A percentile compares a stretch with the other conserved stretches of the same genome.
These are phyloP conservation scores for Tardiomyces blankii DNA, from an alignment of 1,139 yeast genomes.

Conservation along the genomic window DNA sequence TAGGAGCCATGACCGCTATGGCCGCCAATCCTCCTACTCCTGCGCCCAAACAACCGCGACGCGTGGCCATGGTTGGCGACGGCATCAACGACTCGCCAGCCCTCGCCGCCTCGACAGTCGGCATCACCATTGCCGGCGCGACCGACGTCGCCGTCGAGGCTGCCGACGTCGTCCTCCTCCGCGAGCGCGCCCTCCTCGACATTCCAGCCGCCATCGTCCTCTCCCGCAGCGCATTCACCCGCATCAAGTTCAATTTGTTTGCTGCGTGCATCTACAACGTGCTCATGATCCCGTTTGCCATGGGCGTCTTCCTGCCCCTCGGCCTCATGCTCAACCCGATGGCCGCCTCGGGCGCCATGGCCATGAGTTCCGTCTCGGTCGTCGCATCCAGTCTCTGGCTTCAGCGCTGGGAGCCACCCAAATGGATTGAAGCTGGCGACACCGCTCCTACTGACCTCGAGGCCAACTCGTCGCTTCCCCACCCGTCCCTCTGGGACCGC, in stretches of 20 bases:
- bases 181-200: constrained; percentile 40
- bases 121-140: constrained; percentile 85
- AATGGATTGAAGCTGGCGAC: constrained; percentile 8
- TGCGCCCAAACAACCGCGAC: constrained; percentile 8
- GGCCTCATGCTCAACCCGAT: constrained; percentile 80
- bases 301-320: constrained; percentile 80
- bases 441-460: not conserved
- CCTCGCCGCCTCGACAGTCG: constrained; percentile 75
- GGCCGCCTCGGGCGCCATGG: constrained; percentile 87
- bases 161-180: constrained; percentile 74
- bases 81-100: constrained; percentile 98
- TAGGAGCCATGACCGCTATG: not conserved
- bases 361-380: constrained; percentile 81
- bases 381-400: constrained; percentile 68
- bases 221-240: constrained; percentile 54
- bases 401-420: constrained; percentile 28
- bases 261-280: constrained; percentile 84
- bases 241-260: constrained; percentile 70
- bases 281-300: constrained; percentile 88
- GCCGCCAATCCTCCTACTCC: too few relatives aligned
- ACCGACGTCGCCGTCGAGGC: constrained; percentile 95
- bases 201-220: constrained; percentile 66
- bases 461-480: not conserved
- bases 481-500: not conserved
- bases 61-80: constrained; percentile 87